Evolutionary conservation across 176 grass and related monocot species (phyloP).

Genomic region (Pharus latifolius): DNA sequence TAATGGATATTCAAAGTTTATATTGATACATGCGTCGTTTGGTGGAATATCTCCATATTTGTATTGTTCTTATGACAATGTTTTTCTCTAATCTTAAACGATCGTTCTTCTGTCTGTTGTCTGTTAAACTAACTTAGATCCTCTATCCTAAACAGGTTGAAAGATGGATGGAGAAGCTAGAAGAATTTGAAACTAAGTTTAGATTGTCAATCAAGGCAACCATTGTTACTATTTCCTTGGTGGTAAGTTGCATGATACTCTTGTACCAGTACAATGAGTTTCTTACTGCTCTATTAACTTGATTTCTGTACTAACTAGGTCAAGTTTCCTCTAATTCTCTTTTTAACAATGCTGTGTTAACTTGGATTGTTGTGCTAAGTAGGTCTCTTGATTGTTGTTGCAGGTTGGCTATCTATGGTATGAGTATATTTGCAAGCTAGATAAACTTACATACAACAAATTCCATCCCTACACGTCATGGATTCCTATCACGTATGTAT

Average conservation of each 20-base stretch:
- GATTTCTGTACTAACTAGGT: background rate
- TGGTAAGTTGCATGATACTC: slow-evolving; percentile 45
- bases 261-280: background rate
- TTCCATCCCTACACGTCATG: slow-evolving; percentile 99
- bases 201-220: slow-evolving; percentile 80
- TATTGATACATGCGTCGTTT: background rate
- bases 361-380: background rate
- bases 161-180: slow-evolving; percentile 94
- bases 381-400: slow-evolving; percentile 11
- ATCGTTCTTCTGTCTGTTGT: background rate
- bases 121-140: background rate
- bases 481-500: slow-evolving; percentile 97
- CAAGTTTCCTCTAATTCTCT: background rate
- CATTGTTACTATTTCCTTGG: slow-evolving; percentile 51
- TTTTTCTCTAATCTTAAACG: background rate
- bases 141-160: slow-evolving; percentile 50
- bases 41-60: background rate
- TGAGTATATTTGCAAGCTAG: slow-evolving; percentile 94
- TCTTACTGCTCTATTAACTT: background rate
- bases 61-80: background rate
- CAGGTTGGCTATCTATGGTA: slow-evolving; percentile 91
- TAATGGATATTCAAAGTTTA: no score
- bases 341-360: background rate
- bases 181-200: slow-evolving; percentile 77
- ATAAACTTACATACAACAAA: slow-evolving; percentile 93